These are phyloP conservation scores for Alternaria atra DNA, from an alignment of 2,329 filamentous ascomycete species.

Conservation along the genomic window DNA sequence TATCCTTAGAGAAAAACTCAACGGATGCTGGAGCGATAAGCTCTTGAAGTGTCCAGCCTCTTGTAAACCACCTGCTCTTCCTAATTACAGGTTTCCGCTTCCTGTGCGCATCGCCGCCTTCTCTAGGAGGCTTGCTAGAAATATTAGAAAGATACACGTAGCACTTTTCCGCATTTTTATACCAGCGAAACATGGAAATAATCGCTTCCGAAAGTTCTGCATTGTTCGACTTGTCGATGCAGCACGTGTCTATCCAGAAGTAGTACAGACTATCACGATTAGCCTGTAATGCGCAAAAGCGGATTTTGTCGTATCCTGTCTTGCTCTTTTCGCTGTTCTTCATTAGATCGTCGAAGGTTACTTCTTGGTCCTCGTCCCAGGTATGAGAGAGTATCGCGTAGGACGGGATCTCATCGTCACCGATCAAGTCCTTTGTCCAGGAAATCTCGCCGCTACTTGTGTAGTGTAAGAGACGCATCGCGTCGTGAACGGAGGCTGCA, in stretches of 20 bases:
- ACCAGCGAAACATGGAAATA: not conserved
- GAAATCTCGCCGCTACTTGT: not conserved
- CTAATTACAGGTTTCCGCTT: not conserved
- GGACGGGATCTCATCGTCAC: not conserved
- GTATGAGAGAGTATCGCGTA: not conserved
- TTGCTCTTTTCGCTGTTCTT: not conserved
- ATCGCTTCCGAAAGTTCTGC: not conserved
- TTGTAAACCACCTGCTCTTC: too few species aligned
- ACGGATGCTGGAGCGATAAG: not conserved
- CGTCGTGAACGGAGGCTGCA: not conserved
- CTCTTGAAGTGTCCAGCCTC: too few species aligned
- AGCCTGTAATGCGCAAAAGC: not conserved
- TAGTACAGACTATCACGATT: not conserved
- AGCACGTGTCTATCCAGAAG: slow-evolving; percentile 1
- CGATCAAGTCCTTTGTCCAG: not conserved
- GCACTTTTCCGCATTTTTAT: not conserved
- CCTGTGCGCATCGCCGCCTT: not conserved
- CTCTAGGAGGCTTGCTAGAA: not conserved
- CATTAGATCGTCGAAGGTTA: not conserved
- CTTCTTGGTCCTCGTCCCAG: not conserved
- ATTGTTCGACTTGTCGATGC: not conserved
- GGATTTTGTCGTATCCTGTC: not conserved
- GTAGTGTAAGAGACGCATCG: not conserved
- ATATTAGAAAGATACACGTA: not conserved
- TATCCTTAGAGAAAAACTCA: not conserved